Base-by-base conservation (phyloP, 331 rosid genomes). In the Malus hybrid region DNA sequence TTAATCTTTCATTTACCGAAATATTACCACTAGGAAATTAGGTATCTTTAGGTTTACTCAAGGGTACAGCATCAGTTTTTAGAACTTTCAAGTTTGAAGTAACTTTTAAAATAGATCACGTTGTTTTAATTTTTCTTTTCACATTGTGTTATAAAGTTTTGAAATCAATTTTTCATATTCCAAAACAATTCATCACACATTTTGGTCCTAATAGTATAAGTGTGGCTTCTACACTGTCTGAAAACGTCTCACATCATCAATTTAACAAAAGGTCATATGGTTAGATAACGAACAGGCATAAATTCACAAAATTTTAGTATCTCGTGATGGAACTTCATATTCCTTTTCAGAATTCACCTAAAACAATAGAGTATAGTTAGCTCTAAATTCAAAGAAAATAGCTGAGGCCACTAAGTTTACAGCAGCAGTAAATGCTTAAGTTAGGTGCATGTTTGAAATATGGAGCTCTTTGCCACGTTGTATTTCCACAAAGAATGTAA, bases 401-500 rank as follows among this genome's bases (percentile, higher is more conserved):
- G 55, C 55, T 5, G 3, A 5, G 26, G 22, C 82, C 88, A 82
- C 80, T 24, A 24, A 24, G 24, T 24, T 24, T 24, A 24, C 24
- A 24, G 24, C 24, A 24, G 24, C 24, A 24, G 24, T 24, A 24
- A 24, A 24, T 24, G 24, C 24, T 24, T 1, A 72, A 55, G 80
- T 74, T 80, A 7, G 50, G 72, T 28, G 3, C 4, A 26, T 67
- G 75, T 55, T 77, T 63, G 68, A 78, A 55, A 55, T 56, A 55
- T 64, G 20, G 7, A 79, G 26, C 26, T 65, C 69, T 20, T 18
- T 70, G 87, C 81, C 87, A 78, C 80, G 76, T 39, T 79, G 86
- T 74, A 78, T 16, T 61, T 74, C 83, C 87, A 89, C 84, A 60
- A 79, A 71, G 34, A 52, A 52, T 0, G 57, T 6, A 52, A 52